Percentiles rank a stretch among this genome's conserved stretches.
These are phyloP conservation scores for Chaetomidium leptoderma DNA, from an alignment of 495 filamentous ascomycete genomes.

Conservation along the genomic window DNA sequence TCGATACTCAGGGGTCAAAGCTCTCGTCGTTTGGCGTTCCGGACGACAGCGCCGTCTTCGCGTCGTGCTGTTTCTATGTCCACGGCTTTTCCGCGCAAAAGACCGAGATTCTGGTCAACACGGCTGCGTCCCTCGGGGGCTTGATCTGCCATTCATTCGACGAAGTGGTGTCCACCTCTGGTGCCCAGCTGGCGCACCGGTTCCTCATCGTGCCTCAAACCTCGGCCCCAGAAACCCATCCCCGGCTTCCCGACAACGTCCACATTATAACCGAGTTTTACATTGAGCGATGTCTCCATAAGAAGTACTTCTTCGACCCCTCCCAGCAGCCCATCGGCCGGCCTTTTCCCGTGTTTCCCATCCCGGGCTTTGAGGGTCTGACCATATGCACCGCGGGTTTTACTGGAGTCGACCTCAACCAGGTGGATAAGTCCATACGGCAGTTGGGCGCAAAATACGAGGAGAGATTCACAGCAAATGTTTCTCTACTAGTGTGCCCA, in stretches of 20 bases:
- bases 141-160: slow-evolving; percentile 42
- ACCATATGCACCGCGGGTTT: slow-evolving; percentile 79
- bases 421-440: slow-evolving; percentile 67
- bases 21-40: slow-evolving; percentile 31
- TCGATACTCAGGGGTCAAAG: slow-evolving; percentile 26
- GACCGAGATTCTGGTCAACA: slow-evolving; percentile 41
- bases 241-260: slow-evolving; percentile 35
- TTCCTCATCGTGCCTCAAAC: slow-evolving; percentile 51
- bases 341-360: slow-evolving; percentile 66
- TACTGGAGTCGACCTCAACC: slow-evolving; percentile 75
- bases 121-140: slow-evolving; percentile 45
- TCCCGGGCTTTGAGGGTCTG: slow-evolving; percentile 62
- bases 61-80: slow-evolving; percentile 57
- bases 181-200: slow-evolving; percentile 30
- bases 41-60: slow-evolving; percentile 41
- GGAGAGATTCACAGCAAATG: slow-evolving; percentile 62
- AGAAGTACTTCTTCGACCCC: slow-evolving; percentile 67
- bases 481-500: slow-evolving; percentile 67
- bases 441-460: slow-evolving; percentile 77
- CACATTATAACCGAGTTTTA: slow-evolving; percentile 82
- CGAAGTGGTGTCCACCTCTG: slow-evolving; percentile 33
- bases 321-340: slow-evolving; percentile 64
- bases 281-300: slow-evolving; percentile 80
- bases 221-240: slow-evolving; percentile 39
- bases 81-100: slow-evolving; percentile 54